Evolutionary conservation across 768 basidiomycete species (phyloP), one percentile per base, ranked within the genome.

Genomic region (Rhizopogon vesiculosus): DNA sequence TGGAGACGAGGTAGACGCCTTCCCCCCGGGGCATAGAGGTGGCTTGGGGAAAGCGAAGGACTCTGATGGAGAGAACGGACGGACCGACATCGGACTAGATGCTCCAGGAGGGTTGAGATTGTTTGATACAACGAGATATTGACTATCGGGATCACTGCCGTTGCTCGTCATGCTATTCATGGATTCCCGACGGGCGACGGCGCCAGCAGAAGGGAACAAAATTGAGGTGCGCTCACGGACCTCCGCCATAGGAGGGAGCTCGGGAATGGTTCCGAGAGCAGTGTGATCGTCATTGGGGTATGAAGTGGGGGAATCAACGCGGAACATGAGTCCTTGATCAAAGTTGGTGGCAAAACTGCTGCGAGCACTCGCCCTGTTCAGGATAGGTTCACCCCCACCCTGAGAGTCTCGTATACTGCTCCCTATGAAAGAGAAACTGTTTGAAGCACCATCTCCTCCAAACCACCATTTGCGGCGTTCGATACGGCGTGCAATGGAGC

Each of bases 1-100:
- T 10, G 45, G 28, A 45, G 53, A 46, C 33, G 58, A 46, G 29
- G 57, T 53, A 10, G 28, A 31, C 13, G 22, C 5, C n/a, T 16
- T 8, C 13, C 44, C 7, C 1, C 39, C 53, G 1, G 51, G 58
- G 19, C 46, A 33, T 13, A n/a, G 62, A 4, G 84, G 85, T 2
- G 87, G 86, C 53, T 79, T 80, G 3, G 86, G 87, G 74, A 89
- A 88, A 8, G 82, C 69, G 68, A 85, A 88, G 5, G 81, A 79
- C 64, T 89, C 86, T 16, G 80, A 79, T 10, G 84, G 82, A 0
- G 84, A 81, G 72, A 85, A 87, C 2, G 84, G 84, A 41, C 82
- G 81, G 18, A 84, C 83, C 40, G 77, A 82, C 76, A 86, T 82
- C 22, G 83, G 81, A 0, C 82, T 78, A 4, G 64, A 56, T n/a